These are phyloP conservation scores for Boeremia lycopersici DNA, from an alignment of 2,329 filamentous ascomycete species.

Conservation along the genomic window DNA sequence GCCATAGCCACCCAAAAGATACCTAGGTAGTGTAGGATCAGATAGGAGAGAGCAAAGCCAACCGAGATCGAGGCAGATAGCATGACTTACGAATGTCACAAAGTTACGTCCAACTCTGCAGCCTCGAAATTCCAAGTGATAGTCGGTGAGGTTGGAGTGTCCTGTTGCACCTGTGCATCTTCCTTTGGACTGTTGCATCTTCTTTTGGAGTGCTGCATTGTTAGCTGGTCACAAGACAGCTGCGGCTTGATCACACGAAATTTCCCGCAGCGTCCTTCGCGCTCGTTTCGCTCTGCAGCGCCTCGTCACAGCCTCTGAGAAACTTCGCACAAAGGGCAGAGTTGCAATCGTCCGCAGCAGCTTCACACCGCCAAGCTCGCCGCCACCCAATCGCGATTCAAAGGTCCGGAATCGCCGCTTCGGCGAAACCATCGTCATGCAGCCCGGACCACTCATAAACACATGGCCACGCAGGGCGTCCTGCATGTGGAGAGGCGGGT, in stretches of 20 bases:
- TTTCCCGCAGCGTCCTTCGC: background rate
- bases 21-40: slow-evolving; percentile 24
- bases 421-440: slow-evolving; percentile 7
- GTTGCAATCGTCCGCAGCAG: slow-evolving; percentile 5
- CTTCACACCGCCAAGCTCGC: slow-evolving; percentile 14
- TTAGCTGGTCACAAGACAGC: slow-evolving; percentile 7
- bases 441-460: slow-evolving; percentile 13
- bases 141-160: background rate
- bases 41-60: slow-evolving; percentile 8
- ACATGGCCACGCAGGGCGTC: slow-evolving; percentile 9
- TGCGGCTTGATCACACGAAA: background rate
- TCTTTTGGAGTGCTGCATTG: background rate
- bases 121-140: background rate
- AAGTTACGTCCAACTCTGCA: background rate
- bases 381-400: slow-evolving; percentile 13
- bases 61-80: slow-evolving; percentile 8
- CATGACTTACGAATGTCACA: slow-evolving; percentile 10
- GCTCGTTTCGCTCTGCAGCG: background rate
- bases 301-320: background rate
- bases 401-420: slow-evolving; percentile 11
- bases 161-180: background rate
- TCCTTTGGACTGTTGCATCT: background rate
- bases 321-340: background rate
- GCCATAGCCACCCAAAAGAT: slow-evolving; percentile 24
- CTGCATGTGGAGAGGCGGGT: slow-evolving; percentile 13